These are phyloP conservation scores for Polysphondylium violaceum DNA, from an alignment of 78 protist species.

Conservation along the genomic window DNA sequence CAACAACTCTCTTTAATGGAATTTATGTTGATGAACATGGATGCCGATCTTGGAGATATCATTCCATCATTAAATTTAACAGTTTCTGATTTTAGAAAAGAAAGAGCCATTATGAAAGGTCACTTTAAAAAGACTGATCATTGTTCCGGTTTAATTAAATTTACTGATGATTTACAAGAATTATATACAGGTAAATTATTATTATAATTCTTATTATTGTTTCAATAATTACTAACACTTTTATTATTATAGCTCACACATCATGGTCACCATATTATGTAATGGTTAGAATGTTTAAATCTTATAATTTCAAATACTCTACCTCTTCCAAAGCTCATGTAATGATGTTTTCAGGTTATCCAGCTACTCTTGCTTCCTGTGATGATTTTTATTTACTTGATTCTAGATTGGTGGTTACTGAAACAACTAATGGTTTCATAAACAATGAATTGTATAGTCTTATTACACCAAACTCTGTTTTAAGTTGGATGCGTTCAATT, in stretches of 20 bases:
- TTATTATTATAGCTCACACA: conserved; percentile 31
- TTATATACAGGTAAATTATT: conserved; percentile 7
- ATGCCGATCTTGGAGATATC: conserved; percentile 58
- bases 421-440: conserved; percentile 73
- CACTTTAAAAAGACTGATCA: conserved; percentile 55
- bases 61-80: not conserved
- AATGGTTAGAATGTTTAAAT: conserved; percentile 44
- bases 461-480: conserved; percentile 63
- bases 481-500: conserved; percentile 80
- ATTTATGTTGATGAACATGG: conserved; percentile 44
- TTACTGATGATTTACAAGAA: conserved; percentile 57
- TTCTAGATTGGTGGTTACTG: conserved; percentile 37
- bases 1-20: conserved; percentile 31
- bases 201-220: not conserved
- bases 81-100: not conserved
- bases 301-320: conserved; percentile 6
- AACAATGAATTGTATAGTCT: conserved; percentile 64
- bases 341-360: conserved; percentile 15
- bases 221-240: not conserved
- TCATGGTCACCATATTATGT: conserved; percentile 18
- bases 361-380: conserved; percentile 29
- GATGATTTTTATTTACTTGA: conserved; percentile 50
- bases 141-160: conserved; percentile 84
- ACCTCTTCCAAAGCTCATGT: conserved; percentile 27
- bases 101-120: not conserved